Conservation (phyloP, 2,329 filamentous ascomycete species). For the Apiospora hydei region DNA sequence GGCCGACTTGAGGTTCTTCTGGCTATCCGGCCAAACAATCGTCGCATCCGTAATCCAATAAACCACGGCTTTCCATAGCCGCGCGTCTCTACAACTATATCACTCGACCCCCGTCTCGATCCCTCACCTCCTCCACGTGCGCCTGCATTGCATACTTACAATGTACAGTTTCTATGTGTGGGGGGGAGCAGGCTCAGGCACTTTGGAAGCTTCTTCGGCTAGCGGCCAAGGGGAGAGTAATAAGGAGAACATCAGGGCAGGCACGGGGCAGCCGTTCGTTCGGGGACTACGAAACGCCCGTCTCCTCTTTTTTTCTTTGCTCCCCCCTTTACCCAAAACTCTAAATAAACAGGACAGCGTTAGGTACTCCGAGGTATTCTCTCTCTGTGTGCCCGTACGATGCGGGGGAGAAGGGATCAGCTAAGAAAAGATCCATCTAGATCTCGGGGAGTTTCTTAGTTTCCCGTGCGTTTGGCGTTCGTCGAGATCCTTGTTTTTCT, state of each 20-base stretch:
- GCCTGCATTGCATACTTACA: neutral
- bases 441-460: conserved; percentile 3
- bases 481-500: neutral
- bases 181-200: neutral
- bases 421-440: conserved; percentile 16
- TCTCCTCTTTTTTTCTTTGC: neutral
- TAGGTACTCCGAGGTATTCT: conserved; percentile 3
- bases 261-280: conserved; percentile 19
- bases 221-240: neutral
- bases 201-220: neutral
- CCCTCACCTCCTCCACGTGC: neutral
- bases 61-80: neutral
- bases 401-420: neutral
- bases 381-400: neutral
- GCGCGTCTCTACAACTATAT: neutral
- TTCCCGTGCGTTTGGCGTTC: conserved; percentile 6
- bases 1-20: neutral
- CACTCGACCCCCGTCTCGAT: neutral
- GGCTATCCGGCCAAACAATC: conserved; percentile 11
- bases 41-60: neutral
- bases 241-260: neutral
- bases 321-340: neutral
- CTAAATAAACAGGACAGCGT: neutral
- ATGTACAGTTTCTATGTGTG: neutral
- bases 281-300: conserved; percentile 14